Evolutionary conservation across 345 rosid genomes (phyloP), one percentile per base, ranked within the genome.

Genomic region (Murraya paniculata): DNA sequence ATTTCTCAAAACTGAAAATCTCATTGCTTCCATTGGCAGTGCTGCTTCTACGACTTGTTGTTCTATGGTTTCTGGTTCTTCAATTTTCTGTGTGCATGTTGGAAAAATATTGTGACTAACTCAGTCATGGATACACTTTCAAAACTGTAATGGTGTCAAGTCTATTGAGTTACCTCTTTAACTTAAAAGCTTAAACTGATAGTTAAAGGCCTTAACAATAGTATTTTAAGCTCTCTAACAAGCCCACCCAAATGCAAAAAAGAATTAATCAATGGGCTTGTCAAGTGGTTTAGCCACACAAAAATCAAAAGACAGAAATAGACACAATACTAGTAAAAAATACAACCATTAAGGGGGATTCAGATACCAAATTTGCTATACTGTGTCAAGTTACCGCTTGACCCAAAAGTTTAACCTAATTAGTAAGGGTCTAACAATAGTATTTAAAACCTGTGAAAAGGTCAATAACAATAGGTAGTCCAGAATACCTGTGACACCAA

Each of bases 11-110:
- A 86, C 35, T 50, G 90, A 85, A 88, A 93, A 92, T 80, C 97
- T 88, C 78, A 85, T 82, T 74, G 89, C 85, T 22, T 90, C 97
- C 81, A 86, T 75, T 61, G 97, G 94, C 77, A 87, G 82, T 38
- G 97, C 93, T 71, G 92, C 95, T 58, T 85, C 90, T 69, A 92
- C 11, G 77, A 91, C 88, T 82, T 91, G 91, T 33, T 95, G 86
- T 82, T 91, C 97, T 77, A 88, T 72, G 61, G 88, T 86, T 82
- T 84, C 83, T 45, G 81, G 76, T 74, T 80, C 85, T 64, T 81
- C 84, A 73, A 56, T 66, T 80, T 85, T 75, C 98, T 95, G 83
- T 62, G 71, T 22, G 50, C 24, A 53, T 21, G 27, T 50, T 75
- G 71, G 58, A 71, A 60, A 60, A 64, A 53, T 6, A 33, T 60